These are phyloP conservation scores for Cairneyella variabilis DNA, from an alignment of 495 filamentous ascomycete genomes.

Conservation along the genomic window DNA sequence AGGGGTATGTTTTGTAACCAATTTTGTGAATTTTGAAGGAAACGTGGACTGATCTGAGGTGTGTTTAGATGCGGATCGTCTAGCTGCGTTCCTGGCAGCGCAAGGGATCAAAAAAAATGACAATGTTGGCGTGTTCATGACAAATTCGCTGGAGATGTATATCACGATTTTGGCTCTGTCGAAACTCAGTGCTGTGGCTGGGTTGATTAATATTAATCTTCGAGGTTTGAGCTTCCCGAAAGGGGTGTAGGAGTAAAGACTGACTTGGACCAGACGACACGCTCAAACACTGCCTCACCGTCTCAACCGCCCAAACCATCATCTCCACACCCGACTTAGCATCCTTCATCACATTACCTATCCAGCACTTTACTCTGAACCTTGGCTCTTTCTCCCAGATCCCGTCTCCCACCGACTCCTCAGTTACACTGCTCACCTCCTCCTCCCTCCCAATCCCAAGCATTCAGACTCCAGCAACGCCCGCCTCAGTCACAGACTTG, in stretches of 20 bases:
- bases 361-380: conserved; percentile 40
- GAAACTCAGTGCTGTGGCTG: conserved; percentile 19
- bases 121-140: conserved; percentile 44
- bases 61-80: conserved; percentile 39
- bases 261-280: conserved; percentile 36
- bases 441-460: conserved; percentile 2
- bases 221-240: conserved; percentile 22
- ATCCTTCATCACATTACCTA: conserved; percentile 29
- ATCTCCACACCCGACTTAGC: conserved; percentile 45
- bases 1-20: conserved; percentile 31
- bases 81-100: conserved; percentile 39
- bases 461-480: conserved; percentile 27
- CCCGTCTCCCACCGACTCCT: neutral
- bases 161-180: conserved; percentile 21
- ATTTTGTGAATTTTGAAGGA: no score
- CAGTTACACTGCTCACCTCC: conserved; percentile 3
- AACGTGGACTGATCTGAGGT: neutral
- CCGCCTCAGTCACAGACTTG: conserved; percentile 26
- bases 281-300: conserved; percentile 22
- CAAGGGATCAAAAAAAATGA: conserved; percentile 37
- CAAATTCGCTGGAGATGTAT: conserved; percentile 27
- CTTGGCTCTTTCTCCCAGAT: conserved; percentile 35
- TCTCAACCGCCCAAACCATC: conserved; percentile 20
- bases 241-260: no score
- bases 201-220: conserved; percentile 24